Evolutionary conservation across 2,329 filamentous ascomycete species (phyloP), one percentile per base, ranked within the genome.

Genomic region (Fusarium verrucosum): DNA sequence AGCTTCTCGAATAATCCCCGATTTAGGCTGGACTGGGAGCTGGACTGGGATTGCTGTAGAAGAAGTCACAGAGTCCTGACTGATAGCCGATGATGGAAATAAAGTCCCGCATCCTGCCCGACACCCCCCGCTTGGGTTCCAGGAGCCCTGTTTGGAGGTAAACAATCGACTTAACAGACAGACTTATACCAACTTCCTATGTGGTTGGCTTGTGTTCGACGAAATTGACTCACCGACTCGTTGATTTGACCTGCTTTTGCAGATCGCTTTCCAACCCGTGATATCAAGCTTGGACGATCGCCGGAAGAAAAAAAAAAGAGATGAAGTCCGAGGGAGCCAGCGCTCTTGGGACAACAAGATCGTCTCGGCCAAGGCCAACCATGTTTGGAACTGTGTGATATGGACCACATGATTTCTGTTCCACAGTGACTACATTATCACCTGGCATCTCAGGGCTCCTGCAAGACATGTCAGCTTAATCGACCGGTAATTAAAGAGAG

Each of bases 1-100:
- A 50, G 32, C 47, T 60, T 59, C 46, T 53, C 23, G 54, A 60
- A 58, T 41, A 42, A 45, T 45, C 35, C 57, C 44, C 35, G 50
- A 58, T 66, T 53, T 22, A 46, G 47, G 32, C 43, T 46, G 50
- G 36, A 32, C 28, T 26, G 33, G 25, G 20, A 62, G 7, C 16
- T n/a, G n/a, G n/a, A n/a, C n/a, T n/a, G n/a, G n/a, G n/a, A n/a
- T 49, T 35, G n/a, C n/a, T n/a, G n/a, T n/a, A n/a, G n/a, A 32
- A 45, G 7, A 45, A 36, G 26, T 33, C 41, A 51, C 32, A 32
- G n/a, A 17, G 38, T 30, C 46, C 45, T 52, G 51, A 42, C 35
- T 23, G 19, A 25, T n/a, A 25, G 30, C 40, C 47, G 36, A 37
- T 33, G 43, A 61, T 20, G 35, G 22, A 40, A 37, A 46, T 17